Evolutionary conservation across 495 filamentous ascomycete genomes (phyloP).

Genomic region (Echria macrotheca): DNA sequence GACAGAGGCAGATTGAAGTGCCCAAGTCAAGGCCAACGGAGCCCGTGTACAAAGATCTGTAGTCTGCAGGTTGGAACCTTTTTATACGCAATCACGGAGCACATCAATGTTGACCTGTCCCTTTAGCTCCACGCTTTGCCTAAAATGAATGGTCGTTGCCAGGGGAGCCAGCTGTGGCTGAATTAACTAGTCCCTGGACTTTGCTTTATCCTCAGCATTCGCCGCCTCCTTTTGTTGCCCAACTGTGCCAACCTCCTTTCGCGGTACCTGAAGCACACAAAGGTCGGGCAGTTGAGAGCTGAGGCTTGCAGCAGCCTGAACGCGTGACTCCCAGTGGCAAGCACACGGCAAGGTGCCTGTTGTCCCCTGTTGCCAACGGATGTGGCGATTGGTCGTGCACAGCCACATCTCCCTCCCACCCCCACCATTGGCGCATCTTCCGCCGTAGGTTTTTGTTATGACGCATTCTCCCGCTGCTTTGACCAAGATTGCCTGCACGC

Average conservation of each 20-base stretch:
- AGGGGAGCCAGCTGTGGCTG: background rate
- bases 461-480: constrained; percentile 22
- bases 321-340: constrained; percentile 2
- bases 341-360: background rate
- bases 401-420: constrained; percentile 14
- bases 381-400: constrained; percentile 19
- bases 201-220: too few species aligned
- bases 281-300: background rate
- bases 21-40: constrained; percentile 9
- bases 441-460: constrained; percentile 23
- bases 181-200: too few species aligned
- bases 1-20: constrained; percentile 13
- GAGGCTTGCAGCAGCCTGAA: background rate
- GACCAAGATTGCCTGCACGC: constrained; percentile 19
- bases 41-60: background rate
- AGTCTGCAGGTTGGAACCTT: too few species aligned
- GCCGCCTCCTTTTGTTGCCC: too few species aligned
- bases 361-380: background rate
- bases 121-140: background rate
- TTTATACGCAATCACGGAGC: too few species aligned
- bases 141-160: too few species aligned
- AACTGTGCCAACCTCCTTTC: too few species aligned
- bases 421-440: constrained; percentile 19
- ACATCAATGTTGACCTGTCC: too few species aligned
- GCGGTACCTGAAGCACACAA: too few species aligned